Conservation (phyloP, 495 filamentous ascomycete genomes). For the Penicillium pancosmium region DNA sequence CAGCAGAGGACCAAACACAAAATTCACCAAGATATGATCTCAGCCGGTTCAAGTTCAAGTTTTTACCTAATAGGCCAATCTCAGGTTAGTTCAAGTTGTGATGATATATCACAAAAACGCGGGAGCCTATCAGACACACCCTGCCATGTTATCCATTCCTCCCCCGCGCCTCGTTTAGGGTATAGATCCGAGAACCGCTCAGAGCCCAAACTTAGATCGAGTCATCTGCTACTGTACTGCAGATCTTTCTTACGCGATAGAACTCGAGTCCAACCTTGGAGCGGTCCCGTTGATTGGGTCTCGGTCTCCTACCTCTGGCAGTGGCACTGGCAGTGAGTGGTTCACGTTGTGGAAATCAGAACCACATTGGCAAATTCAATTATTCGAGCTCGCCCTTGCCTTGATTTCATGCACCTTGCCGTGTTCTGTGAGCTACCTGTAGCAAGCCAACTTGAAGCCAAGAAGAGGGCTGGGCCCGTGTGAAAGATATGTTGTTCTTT, state of each 20-base stretch:
- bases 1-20: not conserved
- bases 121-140: not conserved
- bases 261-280: not conserved
- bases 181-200: not conserved
- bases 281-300: not conserved
- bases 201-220: slow-evolving; percentile 2
- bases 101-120: slow-evolving; percentile 5
- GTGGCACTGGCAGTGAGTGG: too few relatives aligned
- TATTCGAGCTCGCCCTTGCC: not conserved
- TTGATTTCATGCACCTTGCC: slow-evolving; percentile 1
- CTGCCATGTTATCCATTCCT: not conserved
- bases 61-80: not conserved
- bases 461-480: not conserved
- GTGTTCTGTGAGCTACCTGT: not conserved
- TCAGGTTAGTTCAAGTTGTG: not conserved
- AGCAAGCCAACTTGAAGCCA: not conserved
- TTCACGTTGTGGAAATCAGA: too few relatives aligned
- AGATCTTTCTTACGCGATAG: not conserved
- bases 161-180: not conserved
- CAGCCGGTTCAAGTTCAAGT: not conserved
- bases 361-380: not conserved
- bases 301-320: too few relatives aligned
- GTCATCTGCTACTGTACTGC: slow-evolving; percentile 1
- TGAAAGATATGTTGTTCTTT: not conserved
- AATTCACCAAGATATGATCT: too few relatives aligned